Evolutionary conservation across 495 filamentous ascomycete genomes (phyloP), one percentile per base, ranked within the genome.

Genomic region (Xylaria venustula): DNA sequence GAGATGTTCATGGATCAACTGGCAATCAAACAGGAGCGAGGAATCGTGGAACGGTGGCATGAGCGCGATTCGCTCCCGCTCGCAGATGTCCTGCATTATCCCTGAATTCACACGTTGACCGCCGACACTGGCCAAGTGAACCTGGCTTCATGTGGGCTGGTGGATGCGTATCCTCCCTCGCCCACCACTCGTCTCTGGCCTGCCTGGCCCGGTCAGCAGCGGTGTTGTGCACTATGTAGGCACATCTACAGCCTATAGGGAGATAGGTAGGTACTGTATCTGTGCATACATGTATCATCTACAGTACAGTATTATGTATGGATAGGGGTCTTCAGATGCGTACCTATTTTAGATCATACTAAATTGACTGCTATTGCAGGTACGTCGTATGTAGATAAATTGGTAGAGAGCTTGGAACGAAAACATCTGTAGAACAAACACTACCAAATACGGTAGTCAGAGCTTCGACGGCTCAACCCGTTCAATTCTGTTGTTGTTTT

Each of bases 21-120:
- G 34, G 48, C 30, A 30, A 23, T 48, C 25, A 37, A 40, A 32
- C 48, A 23, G 47, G 49, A 42, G 7, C 36, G 28, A 23, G n/a
- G 9, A 53, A 54, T 30, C 58, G 41, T 54, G 58, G 50, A 49
- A 54, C 58, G 30, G 56, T 59, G 58, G 59, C 50, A 66, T 50
- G 34, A 61, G 42, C 56, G 36, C 54, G 55, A 49, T 58, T 66
- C 58, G 52, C 61, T 64, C 58, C 55, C 54, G 67, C 53, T 62
- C 22, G 49, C 36, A 62, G 50, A 59, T 65, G 62, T 65, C 55
- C 60, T 65, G 58, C 57, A 64, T 61, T 14, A 62, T 45, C 61
- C 65, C 52, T 64, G 63, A 61, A 61, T 61, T 63, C 69, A 67
- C 63, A 69, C 68, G 66, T 71, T 69, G 66, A 69, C 64, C 67